These are phyloP conservation scores for Aspergillus amoenus DNA, from an alignment of 2,329 filamentous ascomycete species.

Conservation along the genomic window DNA sequence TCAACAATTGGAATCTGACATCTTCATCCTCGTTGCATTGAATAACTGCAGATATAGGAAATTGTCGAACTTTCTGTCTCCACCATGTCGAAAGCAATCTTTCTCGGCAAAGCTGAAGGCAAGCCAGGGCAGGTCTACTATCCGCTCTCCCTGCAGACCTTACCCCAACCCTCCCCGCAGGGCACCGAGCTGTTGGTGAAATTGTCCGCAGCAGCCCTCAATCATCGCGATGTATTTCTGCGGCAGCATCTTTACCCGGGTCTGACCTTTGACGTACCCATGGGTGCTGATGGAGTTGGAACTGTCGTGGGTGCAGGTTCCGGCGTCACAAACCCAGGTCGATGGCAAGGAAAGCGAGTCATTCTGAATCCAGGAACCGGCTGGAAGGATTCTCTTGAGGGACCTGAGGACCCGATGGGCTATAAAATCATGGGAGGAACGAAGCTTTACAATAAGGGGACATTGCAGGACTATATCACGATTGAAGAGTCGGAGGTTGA, in stretches of 20 bases:
- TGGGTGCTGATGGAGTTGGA: constrained; percentile 82
- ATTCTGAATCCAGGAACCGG: constrained; percentile 75
- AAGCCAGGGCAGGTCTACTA: constrained; percentile 67
- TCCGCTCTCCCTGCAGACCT: constrained; percentile 53
- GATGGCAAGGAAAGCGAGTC: constrained; percentile 67
- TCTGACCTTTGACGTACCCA: constrained; percentile 73
- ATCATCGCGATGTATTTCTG: constrained; percentile 94
- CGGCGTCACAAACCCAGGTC: constrained; percentile 48
- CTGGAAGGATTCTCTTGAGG: constrained; percentile 70
- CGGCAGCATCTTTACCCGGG: constrained; percentile 88
- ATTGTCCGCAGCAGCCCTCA: constrained; percentile 77
- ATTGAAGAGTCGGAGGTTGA: constrained; percentile 74
- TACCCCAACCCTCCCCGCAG: constrained; percentile 63
- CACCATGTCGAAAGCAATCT: constrained; percentile 47
- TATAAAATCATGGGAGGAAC: constrained; percentile 56
- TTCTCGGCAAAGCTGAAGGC: constrained; percentile 59
- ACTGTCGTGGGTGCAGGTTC: constrained; percentile 66
- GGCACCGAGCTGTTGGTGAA: constrained; percentile 71
- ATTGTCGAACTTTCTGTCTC: neutral
- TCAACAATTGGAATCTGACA: neutral
- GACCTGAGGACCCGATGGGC: constrained; percentile 64
- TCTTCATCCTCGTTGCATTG: neutral
- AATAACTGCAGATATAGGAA: neutral
- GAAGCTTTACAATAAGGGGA: constrained; percentile 63
- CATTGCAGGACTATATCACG: constrained; percentile 70